Base-by-base conservation (phyloP, 768 basidiomycete genomes). In the Naganishia antarctica region DNA sequence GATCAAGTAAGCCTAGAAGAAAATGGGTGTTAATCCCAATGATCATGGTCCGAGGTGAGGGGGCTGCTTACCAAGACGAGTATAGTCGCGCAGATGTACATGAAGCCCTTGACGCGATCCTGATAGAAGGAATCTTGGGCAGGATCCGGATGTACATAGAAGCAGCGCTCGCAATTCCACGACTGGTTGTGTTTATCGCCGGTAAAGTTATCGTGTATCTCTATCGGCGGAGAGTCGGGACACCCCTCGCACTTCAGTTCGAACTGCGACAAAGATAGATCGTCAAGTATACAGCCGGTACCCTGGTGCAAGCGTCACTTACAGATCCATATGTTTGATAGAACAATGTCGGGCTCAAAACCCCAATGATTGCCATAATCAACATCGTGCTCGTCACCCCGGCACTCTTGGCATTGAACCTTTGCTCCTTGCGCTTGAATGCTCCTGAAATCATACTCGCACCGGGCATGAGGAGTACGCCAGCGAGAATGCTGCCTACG, bases 311-410 rank as follows among this genome's bases (percentile, higher is more conserved):
- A 25, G 25, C 34, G 8, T 15, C 32, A 83, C 91, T 79, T 73
- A 97, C 94, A 68, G 90, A 91, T 58, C 96, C 96, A 76, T 94
- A 99, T 11, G 88, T 92, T 77, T 98, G 93, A 79, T 99, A 99
- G 78, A 99, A 99, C 73, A 99, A 75, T 0, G 96, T 98, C 2
- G 96, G 96, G 0, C 91, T 85, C 64, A 99, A 81, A 1, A 90
- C 90, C 13, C 96, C 96, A 66, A 99, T 94, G 76, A 99, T 90
- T 13, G 96, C 96, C 94, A 98, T 98, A 79, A 99, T 98, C 76
- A 99, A 78, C 90, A 99, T 94, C 81, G 96, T 96, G 75, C 92
- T 96, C 0, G 96, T 99, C 16, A 99, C 96, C 40, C 96, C 90
- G 6, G 96, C 96, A 72, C 89, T 91, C 81, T 91, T 97, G n/a